Evolutionary conservation across 352 stramenopile species (phyloP), one percentile per base, ranked within the genome.

Genomic region (Phytophthora pisi): DNA sequence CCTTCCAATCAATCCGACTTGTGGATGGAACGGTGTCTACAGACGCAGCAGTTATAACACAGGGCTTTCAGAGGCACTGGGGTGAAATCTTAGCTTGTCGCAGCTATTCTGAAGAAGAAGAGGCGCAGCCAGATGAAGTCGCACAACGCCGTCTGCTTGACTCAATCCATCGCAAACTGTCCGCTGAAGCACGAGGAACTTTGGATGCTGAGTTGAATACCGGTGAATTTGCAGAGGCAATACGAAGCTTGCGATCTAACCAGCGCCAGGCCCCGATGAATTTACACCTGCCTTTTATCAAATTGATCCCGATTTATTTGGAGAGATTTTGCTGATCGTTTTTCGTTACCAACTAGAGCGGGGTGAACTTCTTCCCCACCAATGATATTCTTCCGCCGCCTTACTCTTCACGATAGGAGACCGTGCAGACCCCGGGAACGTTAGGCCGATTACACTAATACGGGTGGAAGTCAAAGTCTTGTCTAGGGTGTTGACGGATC

Each of bases 281-380:
- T 57, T 57, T 9, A 57, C 51, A 9, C 3, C 28, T 8, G 26
- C 51, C 3, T 57, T 57, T 24, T 45, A 45, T 16, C 51, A 57
- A 57, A 46, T 45, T 15, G 51, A 57, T 26, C 51, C 26, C 23
- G 51, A 57, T 45, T 13, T 38, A 10, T 46, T 57, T 26, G 51
- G 30, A 2, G 13, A 42, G 28, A 46, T 57, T 43, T 28, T 57
- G 28, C 23, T 26, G 5, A 43, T 26, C 13, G 51, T 57, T 16
- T 43, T 57, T n/a, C 51, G 16, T 3, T 57, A 57, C 7, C 51
- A 57, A 57, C 15, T 57, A 15, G 24, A 45, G 26, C 51, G 51
- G 2, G n/a, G 26, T 20, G 11, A 45, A 26, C 30, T 57, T 6
- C 26, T 57, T 26, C 28, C 51, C 6, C 51, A 57, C 15, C 28